Evolutionary conservation across 257 asterid species (phyloP).

Genomic region (Salvia miltiorrhiza): DNA sequence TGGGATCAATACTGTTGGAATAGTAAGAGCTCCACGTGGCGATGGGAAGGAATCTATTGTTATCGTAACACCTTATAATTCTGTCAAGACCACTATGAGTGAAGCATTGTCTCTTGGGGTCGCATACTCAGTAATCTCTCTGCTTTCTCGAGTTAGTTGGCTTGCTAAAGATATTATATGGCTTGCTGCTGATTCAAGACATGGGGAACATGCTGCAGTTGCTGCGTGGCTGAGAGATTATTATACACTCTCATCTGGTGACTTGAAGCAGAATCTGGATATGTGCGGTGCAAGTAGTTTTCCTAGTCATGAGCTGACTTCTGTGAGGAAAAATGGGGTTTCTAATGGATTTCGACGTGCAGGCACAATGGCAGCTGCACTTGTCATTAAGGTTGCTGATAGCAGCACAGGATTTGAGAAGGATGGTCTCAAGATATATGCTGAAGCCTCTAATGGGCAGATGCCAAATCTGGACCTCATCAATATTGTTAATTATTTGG

Average conservation of each 20-base stretch:
- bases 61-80: constrained; percentile 86
- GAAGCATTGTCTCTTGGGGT: constrained; percentile 90
- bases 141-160: constrained; percentile 89
- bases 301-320: constrained; percentile 15
- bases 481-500: constrained; percentile 83
- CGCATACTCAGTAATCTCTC: constrained; percentile 76
- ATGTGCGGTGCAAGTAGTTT: constrained; percentile 35
- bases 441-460: constrained; percentile 98
- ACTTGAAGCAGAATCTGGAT: constrained; percentile 35
- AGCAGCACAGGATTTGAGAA: constrained; percentile 47
- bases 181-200: constrained; percentile 90
- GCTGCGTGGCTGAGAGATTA: constrained; percentile 89
- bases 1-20: constrained; percentile 82
- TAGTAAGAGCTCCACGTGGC: constrained; percentile 89
- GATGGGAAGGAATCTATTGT: constrained; percentile 98
- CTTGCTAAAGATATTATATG: constrained; percentile 94
- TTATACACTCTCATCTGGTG: constrained; percentile 59
- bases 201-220: constrained; percentile 88
- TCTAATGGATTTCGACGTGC: constrained; percentile 73
- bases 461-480: constrained; percentile 96
- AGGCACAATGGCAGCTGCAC: constrained; percentile 99
- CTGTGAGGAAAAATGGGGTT: constrained; percentile 19
- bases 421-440: constrained; percentile 72
- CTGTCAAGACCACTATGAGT: constrained; percentile 47
- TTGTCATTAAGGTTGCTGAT: constrained; percentile 80